Conservation (phyloP, 768 basidiomycete genomes). For the Podaxis sp. region DNA sequence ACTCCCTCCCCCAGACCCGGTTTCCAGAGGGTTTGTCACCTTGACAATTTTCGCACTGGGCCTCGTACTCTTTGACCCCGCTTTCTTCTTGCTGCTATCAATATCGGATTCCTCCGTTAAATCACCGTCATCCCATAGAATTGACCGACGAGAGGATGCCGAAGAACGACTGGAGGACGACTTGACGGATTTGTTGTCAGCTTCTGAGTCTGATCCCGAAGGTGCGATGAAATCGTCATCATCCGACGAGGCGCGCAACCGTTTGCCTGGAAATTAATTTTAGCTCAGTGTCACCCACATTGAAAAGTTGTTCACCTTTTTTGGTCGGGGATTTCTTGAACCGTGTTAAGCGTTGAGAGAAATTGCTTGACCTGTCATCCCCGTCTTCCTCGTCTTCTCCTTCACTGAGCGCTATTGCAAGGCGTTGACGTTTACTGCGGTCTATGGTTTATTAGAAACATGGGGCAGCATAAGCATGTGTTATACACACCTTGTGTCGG, state of each 20-base stretch:
- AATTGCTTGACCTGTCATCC: conserved; percentile 40
- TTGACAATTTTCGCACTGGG: conserved; percentile 18
- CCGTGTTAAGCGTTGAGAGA: conserved; percentile 55
- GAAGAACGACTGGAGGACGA: conserved; percentile 50
- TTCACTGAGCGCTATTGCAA: conserved; percentile 41
- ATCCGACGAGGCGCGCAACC: conserved; percentile 30
- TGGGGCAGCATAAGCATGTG: neutral
- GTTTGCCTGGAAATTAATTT: conserved; percentile 29
- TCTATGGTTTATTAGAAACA: conserved; percentile 24
- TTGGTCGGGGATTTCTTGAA: conserved; percentile 64
- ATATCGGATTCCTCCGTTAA: conserved; percentile 26
- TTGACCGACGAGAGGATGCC: conserved; percentile 40
- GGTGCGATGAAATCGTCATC: conserved; percentile 73
- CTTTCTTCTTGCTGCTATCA: conserved; percentile 24
- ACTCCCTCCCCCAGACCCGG: conserved; percentile 22
- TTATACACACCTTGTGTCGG: conserved; percentile 26
- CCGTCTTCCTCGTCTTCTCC: conserved; percentile 56
- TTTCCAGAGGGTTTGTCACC: conserved; percentile 15
- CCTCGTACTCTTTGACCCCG: conserved; percentile 31
- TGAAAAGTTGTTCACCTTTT: conserved; percentile 32
- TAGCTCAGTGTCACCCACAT: neutral
- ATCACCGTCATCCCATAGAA: conserved; percentile 35
- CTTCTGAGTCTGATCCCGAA: conserved; percentile 52
- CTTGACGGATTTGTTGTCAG: conserved; percentile 43
- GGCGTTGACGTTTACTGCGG: conserved; percentile 57